phyloP scores from a whole-genome alignment of 2,329 filamentous ascomycete genomes.

The Endothia cerciana region DNA sequence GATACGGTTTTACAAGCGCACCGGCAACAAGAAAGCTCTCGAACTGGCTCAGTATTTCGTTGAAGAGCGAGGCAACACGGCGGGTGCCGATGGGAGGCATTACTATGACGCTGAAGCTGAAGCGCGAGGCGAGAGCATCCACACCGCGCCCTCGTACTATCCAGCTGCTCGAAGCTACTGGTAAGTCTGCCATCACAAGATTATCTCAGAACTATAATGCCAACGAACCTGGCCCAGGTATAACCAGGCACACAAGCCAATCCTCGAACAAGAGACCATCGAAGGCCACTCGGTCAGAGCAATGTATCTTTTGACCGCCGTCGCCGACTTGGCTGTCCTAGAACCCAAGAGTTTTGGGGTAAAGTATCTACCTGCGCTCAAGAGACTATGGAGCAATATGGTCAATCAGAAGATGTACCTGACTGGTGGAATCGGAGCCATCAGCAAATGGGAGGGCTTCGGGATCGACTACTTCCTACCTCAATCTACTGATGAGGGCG shows the following conservation, averaged over 20 bases:
- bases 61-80: conserved; percentile 58
- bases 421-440: conserved; percentile 63
- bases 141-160: conserved; percentile 51
- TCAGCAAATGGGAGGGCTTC: conserved; percentile 63
- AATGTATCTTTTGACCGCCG: conserved; percentile 62
- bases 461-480: conserved; percentile 62
- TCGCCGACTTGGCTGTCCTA: conserved; percentile 56
- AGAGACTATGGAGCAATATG: conserved; percentile 62
- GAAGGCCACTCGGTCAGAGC: conserved; percentile 64
- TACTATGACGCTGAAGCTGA: conserved; percentile 59
- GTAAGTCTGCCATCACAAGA: conserved; percentile 35
- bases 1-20: conserved; percentile 42
- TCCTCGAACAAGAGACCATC: conserved; percentile 55
- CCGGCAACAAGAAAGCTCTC: conserved; percentile 41
- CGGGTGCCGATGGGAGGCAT: conserved; percentile 50
- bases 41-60: conserved; percentile 60
- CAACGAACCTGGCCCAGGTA: conserved; percentile 34
- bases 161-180: conserved; percentile 44
- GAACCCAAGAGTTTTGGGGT: conserved; percentile 30
- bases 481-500: conserved; percentile 61
- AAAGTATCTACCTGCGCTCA: conserved; percentile 42
- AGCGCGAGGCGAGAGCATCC: conserved; percentile 51
- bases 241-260: conserved; percentile 59
- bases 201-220: not conserved
- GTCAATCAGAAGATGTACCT: conserved; percentile 64